phyloP scores from a whole-genome alignment of 73 alveolate species.

The Breviolum minutum region DNA sequence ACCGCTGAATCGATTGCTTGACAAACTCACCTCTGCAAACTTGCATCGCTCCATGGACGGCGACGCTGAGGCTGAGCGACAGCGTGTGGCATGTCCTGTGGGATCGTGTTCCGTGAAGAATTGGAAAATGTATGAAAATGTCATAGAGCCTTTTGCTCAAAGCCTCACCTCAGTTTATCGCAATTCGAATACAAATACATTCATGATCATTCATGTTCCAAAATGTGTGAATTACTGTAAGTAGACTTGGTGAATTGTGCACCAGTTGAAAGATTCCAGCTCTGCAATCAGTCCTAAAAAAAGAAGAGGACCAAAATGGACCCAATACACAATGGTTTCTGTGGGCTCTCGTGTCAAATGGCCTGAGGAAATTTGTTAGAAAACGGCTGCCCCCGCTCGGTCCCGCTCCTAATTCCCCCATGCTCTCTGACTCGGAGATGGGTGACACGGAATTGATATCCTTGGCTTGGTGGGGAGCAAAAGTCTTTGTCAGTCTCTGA shows the following conservation, averaged over 20 bases:
- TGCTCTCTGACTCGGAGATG: conserved; percentile 18
- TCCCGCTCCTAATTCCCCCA: conserved; percentile 19
- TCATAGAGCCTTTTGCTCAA: background rate
- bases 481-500: background rate
- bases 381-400: too few relatives aligned
- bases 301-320: background rate
- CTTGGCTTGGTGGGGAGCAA: background rate
- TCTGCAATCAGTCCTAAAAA: background rate
- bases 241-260: too few relatives aligned
- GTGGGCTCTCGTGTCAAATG: too few relatives aligned
- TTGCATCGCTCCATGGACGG: conserved; percentile 36
- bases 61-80: conserved; percentile 74
- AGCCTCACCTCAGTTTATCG: background rate
- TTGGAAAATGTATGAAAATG: background rate
- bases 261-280: too few relatives aligned
- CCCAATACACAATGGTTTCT: too few relatives aligned
- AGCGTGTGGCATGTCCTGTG: conserved; percentile 21
- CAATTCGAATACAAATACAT: too few relatives aligned
- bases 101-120: background rate
- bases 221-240: too few relatives aligned
- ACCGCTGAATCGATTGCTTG: background rate
- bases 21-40: background rate
- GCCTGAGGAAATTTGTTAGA: too few relatives aligned
- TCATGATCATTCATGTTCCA: too few relatives aligned
- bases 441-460: conserved; percentile 24